phyloP scores from a whole-genome alignment of 225 moss, liverwort and hornwort genomes.

The Bryoerythrophyllum caledonicum region DNA sequence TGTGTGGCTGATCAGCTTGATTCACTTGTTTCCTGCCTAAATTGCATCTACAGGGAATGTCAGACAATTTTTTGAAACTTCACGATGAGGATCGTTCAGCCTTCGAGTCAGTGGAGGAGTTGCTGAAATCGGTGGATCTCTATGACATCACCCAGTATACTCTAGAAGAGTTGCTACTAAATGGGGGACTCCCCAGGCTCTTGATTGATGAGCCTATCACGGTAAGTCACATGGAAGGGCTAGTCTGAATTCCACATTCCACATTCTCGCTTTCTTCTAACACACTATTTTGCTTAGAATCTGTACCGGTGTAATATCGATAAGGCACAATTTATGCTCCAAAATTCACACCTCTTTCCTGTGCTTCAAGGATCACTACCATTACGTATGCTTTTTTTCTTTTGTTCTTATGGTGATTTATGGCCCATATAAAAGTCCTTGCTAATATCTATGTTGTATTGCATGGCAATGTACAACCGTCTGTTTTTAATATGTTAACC shows the following conservation, averaged over 20 bases:
- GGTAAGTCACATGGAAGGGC: constrained; percentile 33
- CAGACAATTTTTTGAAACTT: constrained; percentile 56
- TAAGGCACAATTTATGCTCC: constrained; percentile 8
- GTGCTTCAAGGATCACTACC: background rate
- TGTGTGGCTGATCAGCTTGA: background rate
- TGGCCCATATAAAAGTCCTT: background rate
- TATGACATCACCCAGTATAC: constrained; percentile 63
- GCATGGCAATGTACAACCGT: background rate
- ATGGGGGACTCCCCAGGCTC: constrained; percentile 60
- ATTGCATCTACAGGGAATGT: constrained; percentile 51
- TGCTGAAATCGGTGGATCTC: constrained; percentile 74
- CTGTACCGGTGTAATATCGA: background rate
- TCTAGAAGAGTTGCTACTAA: constrained; percentile 64
- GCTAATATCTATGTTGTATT: background rate
- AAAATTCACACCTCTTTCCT: constrained; percentile 1
- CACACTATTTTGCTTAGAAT: background rate
- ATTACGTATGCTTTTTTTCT: background rate
- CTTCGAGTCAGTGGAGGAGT: constrained; percentile 60
- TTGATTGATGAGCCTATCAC: constrained; percentile 88
- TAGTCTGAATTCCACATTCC: background rate
- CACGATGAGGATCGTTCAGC: constrained; percentile 66
- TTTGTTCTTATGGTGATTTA: constrained; percentile 1
- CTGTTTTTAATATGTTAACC: background rate
- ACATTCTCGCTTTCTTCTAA: constrained; percentile 5
- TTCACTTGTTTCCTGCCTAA: constrained; percentile 15